These are phyloP conservation scores for Sungouiella thailandica DNA, from an alignment of 805 yeast genomes.

Conservation along the genomic window DNA sequence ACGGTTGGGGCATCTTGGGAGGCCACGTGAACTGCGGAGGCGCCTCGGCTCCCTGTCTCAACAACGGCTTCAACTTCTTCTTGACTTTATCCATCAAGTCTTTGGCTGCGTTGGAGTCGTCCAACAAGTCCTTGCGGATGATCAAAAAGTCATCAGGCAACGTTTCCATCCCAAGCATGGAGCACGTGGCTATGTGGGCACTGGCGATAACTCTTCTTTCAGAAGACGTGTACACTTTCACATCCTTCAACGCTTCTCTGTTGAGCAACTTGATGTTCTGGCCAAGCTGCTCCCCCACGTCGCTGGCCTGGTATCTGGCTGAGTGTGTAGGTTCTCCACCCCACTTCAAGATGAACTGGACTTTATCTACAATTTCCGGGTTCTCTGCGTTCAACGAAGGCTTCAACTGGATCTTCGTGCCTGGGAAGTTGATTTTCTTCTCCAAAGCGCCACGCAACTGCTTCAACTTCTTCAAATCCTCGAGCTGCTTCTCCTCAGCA, in stretches of 20 bases:
- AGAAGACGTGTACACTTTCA: constrained; percentile 82
- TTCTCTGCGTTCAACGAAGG: constrained; percentile 67
- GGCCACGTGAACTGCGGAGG: constrained; percentile 99
- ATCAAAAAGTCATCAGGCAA: constrained; percentile 74
- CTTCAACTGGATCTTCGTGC: constrained; percentile 92
- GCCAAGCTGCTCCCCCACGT: constrained; percentile 92
- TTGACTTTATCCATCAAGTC: constrained; percentile 97
- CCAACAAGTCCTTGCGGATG: constrained; percentile 84
- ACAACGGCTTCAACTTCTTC: constrained; percentile 88
- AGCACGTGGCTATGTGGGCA: constrained; percentile 80
- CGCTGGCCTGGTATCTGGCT: constrained; percentile 89
- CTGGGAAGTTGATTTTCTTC: constrained; percentile 86
- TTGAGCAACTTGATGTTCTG: constrained; percentile 86
- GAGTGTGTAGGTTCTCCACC: constrained; percentile 99
- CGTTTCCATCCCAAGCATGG: constrained; percentile 60
- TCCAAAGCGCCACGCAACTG: constrained; percentile 80
- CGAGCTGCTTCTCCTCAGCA: constrained; percentile 75
- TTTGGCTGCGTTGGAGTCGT: constrained; percentile 97
- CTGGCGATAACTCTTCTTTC: constrained; percentile 93
- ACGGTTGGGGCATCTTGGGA: constrained; percentile 96
- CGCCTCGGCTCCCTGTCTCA: constrained; percentile 94
- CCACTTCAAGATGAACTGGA: constrained; percentile 95
- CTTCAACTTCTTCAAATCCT: constrained; percentile 70
- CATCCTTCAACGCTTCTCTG: constrained; percentile 77
- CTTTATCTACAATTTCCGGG: constrained; percentile 78